These are phyloP conservation scores for Tausonia pullulans DNA, from an alignment of 1,284 basidiomycete species.

Conservation along the genomic window DNA sequence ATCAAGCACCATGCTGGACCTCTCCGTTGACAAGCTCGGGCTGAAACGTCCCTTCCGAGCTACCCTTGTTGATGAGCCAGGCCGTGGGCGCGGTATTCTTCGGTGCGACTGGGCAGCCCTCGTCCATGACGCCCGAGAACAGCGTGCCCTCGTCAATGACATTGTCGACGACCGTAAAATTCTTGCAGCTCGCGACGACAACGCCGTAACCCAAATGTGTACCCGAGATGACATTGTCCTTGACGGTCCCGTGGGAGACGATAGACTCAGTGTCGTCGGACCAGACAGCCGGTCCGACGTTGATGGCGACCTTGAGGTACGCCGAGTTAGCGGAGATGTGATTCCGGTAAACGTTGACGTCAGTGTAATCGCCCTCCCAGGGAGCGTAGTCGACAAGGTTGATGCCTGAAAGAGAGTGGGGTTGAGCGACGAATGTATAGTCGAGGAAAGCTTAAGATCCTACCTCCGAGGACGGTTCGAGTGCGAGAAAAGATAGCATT, in stretches of 20 bases:
- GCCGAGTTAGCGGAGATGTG: slow-evolving; percentile 30
- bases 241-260: slow-evolving; percentile 31
- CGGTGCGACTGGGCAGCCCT: slow-evolving; percentile 32
- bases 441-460: background rate
- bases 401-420: slow-evolving; percentile 26
- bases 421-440: background rate
- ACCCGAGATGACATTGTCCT: slow-evolving; percentile 31
- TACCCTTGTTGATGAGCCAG: slow-evolving; percentile 34
- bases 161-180: slow-evolving; percentile 30
- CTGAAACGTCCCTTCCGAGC: slow-evolving; percentile 31
- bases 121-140: slow-evolving; percentile 28
- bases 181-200: slow-evolving; percentile 32
- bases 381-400: slow-evolving; percentile 38
- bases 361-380: slow-evolving; percentile 34
- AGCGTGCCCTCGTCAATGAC: slow-evolving; percentile 22
- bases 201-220: slow-evolving; percentile 34
- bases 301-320: slow-evolving; percentile 35
- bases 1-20: slow-evolving; percentile 33
- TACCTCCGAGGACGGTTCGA: slow-evolving; percentile 30
- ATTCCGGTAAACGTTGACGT: slow-evolving; percentile 32
- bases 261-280: slow-evolving; percentile 34
- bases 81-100: slow-evolving; percentile 31
- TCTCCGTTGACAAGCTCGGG: slow-evolving; percentile 36
- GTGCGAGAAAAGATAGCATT: slow-evolving; percentile 33
- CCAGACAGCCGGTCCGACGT: slow-evolving; percentile 35